Evolutionary conservation across 352 stramenopile species (phyloP).

Genomic region (Albugo laibachii): DNA sequence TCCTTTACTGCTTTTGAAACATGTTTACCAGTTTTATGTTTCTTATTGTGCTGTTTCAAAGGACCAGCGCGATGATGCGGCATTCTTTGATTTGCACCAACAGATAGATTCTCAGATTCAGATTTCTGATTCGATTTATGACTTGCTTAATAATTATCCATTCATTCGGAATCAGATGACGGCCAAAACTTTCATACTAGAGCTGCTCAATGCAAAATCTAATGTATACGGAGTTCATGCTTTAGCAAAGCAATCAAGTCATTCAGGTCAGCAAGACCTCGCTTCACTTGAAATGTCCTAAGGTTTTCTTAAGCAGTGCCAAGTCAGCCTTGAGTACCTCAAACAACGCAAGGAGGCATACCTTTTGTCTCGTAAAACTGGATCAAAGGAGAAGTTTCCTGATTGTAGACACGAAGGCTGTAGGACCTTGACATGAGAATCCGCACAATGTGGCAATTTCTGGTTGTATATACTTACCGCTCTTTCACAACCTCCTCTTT

Average conservation of each 20-base stretch:
- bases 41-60: constrained; percentile 85
- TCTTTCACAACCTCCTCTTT: constrained; percentile 57
- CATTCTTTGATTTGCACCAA: not conserved
- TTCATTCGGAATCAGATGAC: no score
- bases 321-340: not conserved
- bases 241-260: constrained; percentile 58
- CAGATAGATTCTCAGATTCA: no score
- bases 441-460: not conserved
- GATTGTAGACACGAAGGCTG: constrained; percentile 75
- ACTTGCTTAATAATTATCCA: no score
- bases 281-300: constrained; percentile 72
- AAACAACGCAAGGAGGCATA: constrained; percentile 3
- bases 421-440: not conserved
- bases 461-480: constrained; percentile 11
- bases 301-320: constrained; percentile 18
- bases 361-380: constrained; percentile 69
- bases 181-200: no score
- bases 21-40: constrained; percentile 77
- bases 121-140: no score
- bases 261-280: constrained; percentile 57
- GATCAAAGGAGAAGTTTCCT: constrained; percentile 71
- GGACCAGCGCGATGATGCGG: constrained; percentile 74
- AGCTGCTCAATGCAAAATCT: not conserved
- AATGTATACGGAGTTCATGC: constrained; percentile 27
- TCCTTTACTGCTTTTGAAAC: constrained; percentile 59